Base-by-base conservation (phyloP, 1,139 yeast species). In the Zygosaccharomyces sapae region DNA sequence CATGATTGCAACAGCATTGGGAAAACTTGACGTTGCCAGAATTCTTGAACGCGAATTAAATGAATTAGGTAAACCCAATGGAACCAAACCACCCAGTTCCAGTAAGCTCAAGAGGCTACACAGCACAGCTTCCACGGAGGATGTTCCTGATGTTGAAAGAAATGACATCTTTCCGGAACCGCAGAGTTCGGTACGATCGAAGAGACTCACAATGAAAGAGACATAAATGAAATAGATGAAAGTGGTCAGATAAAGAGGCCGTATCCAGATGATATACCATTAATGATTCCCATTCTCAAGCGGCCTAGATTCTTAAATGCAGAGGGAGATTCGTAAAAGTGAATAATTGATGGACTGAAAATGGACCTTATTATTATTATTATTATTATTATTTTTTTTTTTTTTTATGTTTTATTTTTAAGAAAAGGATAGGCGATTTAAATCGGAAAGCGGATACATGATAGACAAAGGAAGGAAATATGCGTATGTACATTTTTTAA, bases 11-110 rank as follows among this genome's bases (percentile, higher is more conserved):
- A 45, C 50, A 8, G 48, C 53, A n/a, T 38, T 63, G 41, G 46
- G 55, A 12, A 57, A 52, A 41, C 46, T 59, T 27, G 65, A 62
- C 34, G 51, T 55, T 6, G 65, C 68, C 12, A 55, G 62, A 12
- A 49, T 50, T 5, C 54, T 63, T 19, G 68, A 63, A 45, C 42
- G 45, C 2, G 60, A 57, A 19, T 47, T 62, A 12, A 52, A 50
- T 13, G 62, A 59, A 12, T 63, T 57, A 49, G 22, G 44, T 36
- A 18, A 38, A 30, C 24, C 44, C 13, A 13, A 19, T n/a, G n/a
- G 39, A 43, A 18, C 18, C 16, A 33, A 42, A 24, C 25, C 20
- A 20, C 10, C 9, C 37, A 20, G 37, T 16, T 3, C 18, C 8
- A 39, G 20, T 13, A 38, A 27, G 6, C 34, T 22, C 30, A 42